Conservation (phyloP, 306 rosid species). For the Inga oerstediana region DNA sequence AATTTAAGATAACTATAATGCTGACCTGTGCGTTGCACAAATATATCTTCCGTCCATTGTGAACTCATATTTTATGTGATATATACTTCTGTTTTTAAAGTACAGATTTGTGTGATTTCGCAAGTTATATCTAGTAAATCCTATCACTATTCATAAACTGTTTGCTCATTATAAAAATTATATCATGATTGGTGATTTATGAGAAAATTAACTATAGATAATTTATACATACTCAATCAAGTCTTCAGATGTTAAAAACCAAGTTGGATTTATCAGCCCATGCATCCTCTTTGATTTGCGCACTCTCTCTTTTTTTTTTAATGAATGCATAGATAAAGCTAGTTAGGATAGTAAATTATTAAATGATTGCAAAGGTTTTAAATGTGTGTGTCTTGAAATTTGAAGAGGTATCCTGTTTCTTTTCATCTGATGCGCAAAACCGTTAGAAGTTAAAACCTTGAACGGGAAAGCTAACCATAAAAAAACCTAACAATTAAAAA, state of each 20-base stretch:
- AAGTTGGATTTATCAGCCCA: background rate
- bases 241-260: background rate
- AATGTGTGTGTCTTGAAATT: background rate
- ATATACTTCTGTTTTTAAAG: too few relatives aligned
- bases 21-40: too few relatives aligned
- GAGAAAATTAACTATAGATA: background rate
- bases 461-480: background rate
- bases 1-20: too few relatives aligned
- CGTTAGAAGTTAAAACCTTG: background rate
- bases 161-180: background rate
- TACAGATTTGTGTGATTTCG: background rate
- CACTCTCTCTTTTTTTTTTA: too few relatives aligned
- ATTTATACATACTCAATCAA: too few relatives aligned
- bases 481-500: background rate
- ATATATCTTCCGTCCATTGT: background rate
- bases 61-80: too few relatives aligned
- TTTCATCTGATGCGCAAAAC: background rate
- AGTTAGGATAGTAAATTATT: background rate
- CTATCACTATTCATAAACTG: background rate
- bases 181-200: background rate
- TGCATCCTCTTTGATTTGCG: background rate
- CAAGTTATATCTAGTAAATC: background rate
- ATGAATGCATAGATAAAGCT: background rate
- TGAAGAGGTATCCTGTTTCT: background rate
- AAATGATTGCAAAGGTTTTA: too few relatives aligned